These are phyloP conservation scores for Chytriomyces sp. DNA, from an alignment of 192 early-diverging fungal genomes.

Conservation along the genomic window DNA sequence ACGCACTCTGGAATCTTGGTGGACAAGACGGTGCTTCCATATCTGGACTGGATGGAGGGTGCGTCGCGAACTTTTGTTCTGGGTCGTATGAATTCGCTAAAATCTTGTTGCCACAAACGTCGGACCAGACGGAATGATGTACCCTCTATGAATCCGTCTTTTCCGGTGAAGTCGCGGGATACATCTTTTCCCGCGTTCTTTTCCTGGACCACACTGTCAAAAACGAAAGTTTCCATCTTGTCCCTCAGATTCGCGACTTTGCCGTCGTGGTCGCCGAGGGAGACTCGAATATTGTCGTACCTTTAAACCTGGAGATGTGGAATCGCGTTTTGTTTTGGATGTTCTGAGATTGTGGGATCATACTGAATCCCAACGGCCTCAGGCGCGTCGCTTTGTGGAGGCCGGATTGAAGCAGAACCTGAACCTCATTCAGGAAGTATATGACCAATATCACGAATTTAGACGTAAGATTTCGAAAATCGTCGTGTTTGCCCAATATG, in stretches of 20 bases:
- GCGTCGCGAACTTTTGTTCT: too few relatives aligned
- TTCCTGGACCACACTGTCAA: slow-evolving; percentile 26
- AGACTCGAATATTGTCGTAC: slow-evolving; percentile 33
- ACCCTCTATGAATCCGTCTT: slow-evolving; percentile 43
- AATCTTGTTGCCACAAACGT: too few relatives aligned
- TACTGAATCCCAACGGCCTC: too few relatives aligned
- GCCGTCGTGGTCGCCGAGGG: slow-evolving; percentile 30
- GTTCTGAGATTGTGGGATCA: too few relatives aligned
- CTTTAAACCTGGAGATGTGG: neutral
- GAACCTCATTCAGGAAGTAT: slow-evolving; percentile 24
- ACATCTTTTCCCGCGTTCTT: slow-evolving; percentile 34
- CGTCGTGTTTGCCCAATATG: neutral
- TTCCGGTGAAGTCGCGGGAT: slow-evolving; percentile 37
- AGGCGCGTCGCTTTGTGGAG: slow-evolving; percentile 19
- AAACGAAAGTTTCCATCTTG: slow-evolving; percentile 27
- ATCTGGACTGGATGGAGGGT: slow-evolving; percentile 43
- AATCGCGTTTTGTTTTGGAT: too few relatives aligned
- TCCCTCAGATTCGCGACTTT: slow-evolving; percentile 41
- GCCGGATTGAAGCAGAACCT: neutral
- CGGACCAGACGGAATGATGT: slow-evolving; percentile 39
- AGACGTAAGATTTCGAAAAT: slow-evolving; percentile 1
- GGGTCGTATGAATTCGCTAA: too few relatives aligned
- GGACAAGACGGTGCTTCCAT: slow-evolving; percentile 37
- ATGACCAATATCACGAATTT: slow-evolving; percentile 39
- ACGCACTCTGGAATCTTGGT: slow-evolving; percentile 42